These are phyloP conservation scores for Fusarium praegraminearum DNA, from an alignment of 2,329 filamentous ascomycete genomes.

Conservation along the genomic window DNA sequence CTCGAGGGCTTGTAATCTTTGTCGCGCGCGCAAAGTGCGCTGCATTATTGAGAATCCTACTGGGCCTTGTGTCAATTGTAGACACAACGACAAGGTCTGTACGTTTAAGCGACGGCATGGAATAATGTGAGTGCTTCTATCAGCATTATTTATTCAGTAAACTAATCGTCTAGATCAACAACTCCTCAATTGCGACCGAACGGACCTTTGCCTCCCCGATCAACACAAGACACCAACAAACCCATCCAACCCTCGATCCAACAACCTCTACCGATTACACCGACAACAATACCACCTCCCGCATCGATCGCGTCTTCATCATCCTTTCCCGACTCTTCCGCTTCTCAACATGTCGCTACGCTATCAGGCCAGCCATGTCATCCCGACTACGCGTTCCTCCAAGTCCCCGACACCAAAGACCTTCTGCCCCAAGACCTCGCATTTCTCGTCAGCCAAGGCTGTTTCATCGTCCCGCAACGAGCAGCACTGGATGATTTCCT, in stretches of 20 bases:
- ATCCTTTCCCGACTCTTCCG: background rate
- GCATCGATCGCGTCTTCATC: background rate
- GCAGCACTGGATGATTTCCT: slow-evolving; percentile 46
- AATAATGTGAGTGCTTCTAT: slow-evolving; percentile 13
- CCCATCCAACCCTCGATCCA: background rate
- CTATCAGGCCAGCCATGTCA: slow-evolving; percentile 22
- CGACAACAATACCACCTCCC: background rate
- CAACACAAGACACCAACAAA: background rate
- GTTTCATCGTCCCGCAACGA: slow-evolving; percentile 44
- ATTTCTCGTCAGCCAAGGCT: slow-evolving; percentile 46
- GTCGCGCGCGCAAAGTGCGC: slow-evolving; percentile 42
- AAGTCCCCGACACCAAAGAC: slow-evolving; percentile 37
- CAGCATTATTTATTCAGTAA: fast-evolving
- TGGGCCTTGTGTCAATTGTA: slow-evolving; percentile 45
- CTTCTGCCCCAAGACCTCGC: slow-evolving; percentile 42
- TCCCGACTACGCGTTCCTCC: slow-evolving; percentile 42
- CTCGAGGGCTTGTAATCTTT: slow-evolving; percentile 41
- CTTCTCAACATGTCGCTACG: background rate
- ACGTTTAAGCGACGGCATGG: slow-evolving; percentile 39
- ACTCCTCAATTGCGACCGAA: slow-evolving; percentile 9
- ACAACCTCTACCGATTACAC: background rate
- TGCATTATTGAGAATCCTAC: slow-evolving; percentile 43
- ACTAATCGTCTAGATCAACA: slow-evolving; percentile 18
- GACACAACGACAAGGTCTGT: slow-evolving; percentile 44
- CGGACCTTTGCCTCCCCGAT: slow-evolving; percentile 10